Percentiles rank a stretch among this genome's conserved stretches.
These are phyloP conservation scores for Populus tomentosa DNA, from an alignment of 441 rosid genomes.

Conservation along the genomic window DNA sequence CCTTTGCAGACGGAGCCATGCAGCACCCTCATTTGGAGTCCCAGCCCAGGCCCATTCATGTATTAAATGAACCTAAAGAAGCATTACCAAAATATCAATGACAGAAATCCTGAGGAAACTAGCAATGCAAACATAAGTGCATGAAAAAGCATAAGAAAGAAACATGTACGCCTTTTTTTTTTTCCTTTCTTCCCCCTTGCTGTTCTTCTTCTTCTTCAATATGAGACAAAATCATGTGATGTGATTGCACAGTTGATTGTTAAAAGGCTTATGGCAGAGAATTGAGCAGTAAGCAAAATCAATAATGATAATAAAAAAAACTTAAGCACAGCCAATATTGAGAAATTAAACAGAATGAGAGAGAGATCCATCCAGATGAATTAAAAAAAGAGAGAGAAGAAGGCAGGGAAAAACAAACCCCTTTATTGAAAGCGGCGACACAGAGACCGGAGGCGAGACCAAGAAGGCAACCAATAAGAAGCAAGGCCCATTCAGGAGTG, in stretches of 20 bases:
- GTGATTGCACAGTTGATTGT: neutral
- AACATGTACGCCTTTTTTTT: neutral
- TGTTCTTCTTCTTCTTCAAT: neutral
- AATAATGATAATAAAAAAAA: no score
- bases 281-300: neutral
- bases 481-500: constrained; percentile 91
- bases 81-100: constrained; percentile 5
- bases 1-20: constrained; percentile 90
- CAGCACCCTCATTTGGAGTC: constrained; percentile 94
- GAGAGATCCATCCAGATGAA: constrained; percentile 18
- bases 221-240: neutral
- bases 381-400: neutral
- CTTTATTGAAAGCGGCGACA: constrained; percentile 85
- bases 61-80: constrained; percentile 69
- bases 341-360: neutral
- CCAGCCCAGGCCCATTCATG: constrained; percentile 99
- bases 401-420: constrained; percentile 37
- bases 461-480: constrained; percentile 79
- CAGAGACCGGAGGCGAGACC: constrained; percentile 87
- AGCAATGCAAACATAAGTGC: constrained; percentile 7
- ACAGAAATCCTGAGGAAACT: neutral
- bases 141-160: neutral
- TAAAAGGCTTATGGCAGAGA: neutral
- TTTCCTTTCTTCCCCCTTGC: no score
- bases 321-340: neutral